Evolutionary conservation across 2,329 filamentous ascomycete species (phyloP).

Genomic region (Aspergillus fijiensis): DNA sequence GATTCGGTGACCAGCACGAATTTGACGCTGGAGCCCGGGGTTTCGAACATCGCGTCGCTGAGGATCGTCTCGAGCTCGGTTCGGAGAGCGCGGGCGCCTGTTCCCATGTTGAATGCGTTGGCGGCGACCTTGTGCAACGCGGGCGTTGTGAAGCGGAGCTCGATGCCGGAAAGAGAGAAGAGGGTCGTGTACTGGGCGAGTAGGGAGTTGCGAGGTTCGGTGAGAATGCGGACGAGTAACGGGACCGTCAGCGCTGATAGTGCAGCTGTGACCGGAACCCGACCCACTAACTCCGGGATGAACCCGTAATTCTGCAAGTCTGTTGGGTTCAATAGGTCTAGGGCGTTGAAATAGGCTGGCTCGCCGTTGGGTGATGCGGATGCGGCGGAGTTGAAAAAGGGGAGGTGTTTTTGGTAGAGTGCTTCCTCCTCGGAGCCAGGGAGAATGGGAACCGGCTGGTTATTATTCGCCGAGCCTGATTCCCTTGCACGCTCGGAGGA

Average conservation of each 20-base stretch:
- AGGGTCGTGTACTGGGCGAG: slow-evolving; percentile 85
- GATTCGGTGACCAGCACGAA: slow-evolving; percentile 72
- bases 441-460: slow-evolving; percentile 50
- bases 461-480: slow-evolving; percentile 22
- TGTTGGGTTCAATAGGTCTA: slow-evolving; percentile 71
- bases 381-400: slow-evolving; percentile 60
- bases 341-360: slow-evolving; percentile 54
- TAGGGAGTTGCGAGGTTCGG: slow-evolving; percentile 85
- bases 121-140: slow-evolving; percentile 80
- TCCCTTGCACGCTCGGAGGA: slow-evolving; percentile 27
- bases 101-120: slow-evolving; percentile 66
- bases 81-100: slow-evolving; percentile 75
- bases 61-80: slow-evolving; percentile 79
- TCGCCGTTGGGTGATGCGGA: slow-evolving; percentile 39
- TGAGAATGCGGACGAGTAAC: slow-evolving; percentile 79
- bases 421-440: slow-evolving; percentile 66
- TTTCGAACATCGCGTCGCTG: slow-evolving; percentile 78
- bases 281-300: slow-evolving; percentile 94
- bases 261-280: slow-evolving; percentile 85
- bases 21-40: slow-evolving; percentile 64
- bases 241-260: slow-evolving; percentile 70
- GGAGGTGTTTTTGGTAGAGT: slow-evolving; percentile 58
- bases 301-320: slow-evolving; percentile 85
- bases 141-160: slow-evolving; percentile 77
- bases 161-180: slow-evolving; percentile 75